A percentile compares a stretch with the other conserved stretches of the same genome.
These are phyloP conservation scores for Blastocystis sp. DNA, from an alignment of 352 stramenopile genomes.

Conservation along the genomic window DNA sequence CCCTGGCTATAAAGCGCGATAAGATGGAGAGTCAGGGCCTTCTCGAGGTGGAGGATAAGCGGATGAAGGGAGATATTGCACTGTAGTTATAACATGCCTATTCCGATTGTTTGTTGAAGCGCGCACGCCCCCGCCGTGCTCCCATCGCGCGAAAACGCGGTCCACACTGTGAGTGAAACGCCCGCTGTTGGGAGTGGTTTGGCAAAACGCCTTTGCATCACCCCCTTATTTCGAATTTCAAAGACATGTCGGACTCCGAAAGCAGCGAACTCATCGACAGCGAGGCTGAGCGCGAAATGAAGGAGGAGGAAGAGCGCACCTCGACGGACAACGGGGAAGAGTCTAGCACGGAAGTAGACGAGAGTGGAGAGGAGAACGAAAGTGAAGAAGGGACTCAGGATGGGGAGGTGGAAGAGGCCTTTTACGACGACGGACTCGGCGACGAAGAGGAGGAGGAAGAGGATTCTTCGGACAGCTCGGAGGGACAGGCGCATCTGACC, in stretches of 20 bases:
- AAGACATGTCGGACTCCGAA: constrained; percentile 65
- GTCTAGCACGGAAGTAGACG: neutral
- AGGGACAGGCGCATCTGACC: constrained; percentile 81
- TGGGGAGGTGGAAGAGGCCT: constrained; percentile 80
- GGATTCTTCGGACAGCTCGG: constrained; percentile 81
- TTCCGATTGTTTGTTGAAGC: neutral
- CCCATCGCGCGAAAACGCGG: neutral
- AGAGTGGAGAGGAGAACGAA: constrained; percentile 8
- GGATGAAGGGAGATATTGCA: neutral
- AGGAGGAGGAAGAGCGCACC: neutral
- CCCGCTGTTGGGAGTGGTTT: neutral
- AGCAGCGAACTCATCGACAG: constrained; percentile 72
- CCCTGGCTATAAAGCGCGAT: neutral
- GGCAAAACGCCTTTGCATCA: neutral
- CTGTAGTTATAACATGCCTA: neutral
- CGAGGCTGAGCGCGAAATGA: constrained; percentile 51
- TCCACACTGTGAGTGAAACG: neutral
- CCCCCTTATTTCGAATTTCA: neutral
- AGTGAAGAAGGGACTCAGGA: constrained; percentile 75
- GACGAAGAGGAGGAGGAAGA: constrained; percentile 79
- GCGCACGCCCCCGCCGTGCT: neutral
- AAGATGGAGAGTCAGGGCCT: constrained; percentile 17
- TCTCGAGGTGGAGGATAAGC: neutral
- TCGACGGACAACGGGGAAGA: constrained; percentile 22
- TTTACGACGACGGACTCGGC: constrained; percentile 78